Evolutionary conservation across 1,284 basidiomycete species (phyloP), one percentile per base, ranked within the genome.

Genomic region (Thecaphora frezii): DNA sequence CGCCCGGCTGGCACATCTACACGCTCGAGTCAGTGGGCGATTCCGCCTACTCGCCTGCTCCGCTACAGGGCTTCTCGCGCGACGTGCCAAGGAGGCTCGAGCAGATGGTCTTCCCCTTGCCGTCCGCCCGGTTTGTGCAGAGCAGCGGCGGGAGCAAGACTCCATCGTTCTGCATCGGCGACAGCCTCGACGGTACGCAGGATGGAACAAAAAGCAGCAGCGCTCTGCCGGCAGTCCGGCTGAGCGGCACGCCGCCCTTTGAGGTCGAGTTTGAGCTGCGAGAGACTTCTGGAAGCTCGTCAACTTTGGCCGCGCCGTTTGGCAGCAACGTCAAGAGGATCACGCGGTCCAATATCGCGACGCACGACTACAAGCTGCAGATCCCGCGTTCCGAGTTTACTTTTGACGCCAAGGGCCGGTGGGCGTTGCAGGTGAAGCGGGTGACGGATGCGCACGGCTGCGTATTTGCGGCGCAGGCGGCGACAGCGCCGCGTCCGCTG

Each of bases 11-110:
- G 52, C 89, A 93, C 75, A 88, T 86, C 73, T 97, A 97, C 78
- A 88, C 90, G 75, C 87, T 98, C 63, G 87, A 88, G 62, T 88
- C 89, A 70, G 85, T 97, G 21, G 89, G 88, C 10, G 94, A 98
- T 77, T 83, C 87, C 0, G 85, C 89, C n/a, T 97, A 78, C 36
- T 25, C 59, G 2, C 48, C 60, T 7, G 58, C 69, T 18, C 48
- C 49, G 79, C 85, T 54, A 87, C 89, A 66, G 85, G 58, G 48
- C 36, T 86, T 57, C 81, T 84, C 41, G 81, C 87, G 74, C 81
- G 86, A 44, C 3, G 73, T 68, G 1, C 62, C 63, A 16, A 53
- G 61, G 10, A 58, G 72, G 14, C 54, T 74, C 19, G 64, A 76
- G 50, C 69, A 66, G 64, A 51, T 66, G 73, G 56, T 78, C 19